phyloP scores from a whole-genome alignment of 345 rosid genomes.

The Lagerstroemia speciosa region DNA sequence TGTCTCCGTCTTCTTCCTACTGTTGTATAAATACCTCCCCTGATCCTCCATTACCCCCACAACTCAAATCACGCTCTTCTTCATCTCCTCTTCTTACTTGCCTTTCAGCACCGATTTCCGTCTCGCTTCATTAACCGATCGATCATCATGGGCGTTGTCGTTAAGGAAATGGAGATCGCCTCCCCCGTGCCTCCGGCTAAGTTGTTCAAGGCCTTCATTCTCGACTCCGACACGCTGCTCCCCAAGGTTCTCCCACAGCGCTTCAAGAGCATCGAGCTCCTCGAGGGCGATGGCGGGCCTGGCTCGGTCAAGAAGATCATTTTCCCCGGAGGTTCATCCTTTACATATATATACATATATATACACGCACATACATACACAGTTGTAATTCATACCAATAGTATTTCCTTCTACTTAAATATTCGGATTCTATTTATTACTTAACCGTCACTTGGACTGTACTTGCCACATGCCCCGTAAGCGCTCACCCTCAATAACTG shows the following conservation, averaged over 20 bases:
- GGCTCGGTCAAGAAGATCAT: background rate
- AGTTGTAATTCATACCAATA: too few species aligned
- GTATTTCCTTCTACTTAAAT: too few species aligned
- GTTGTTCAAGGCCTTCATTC: constrained; percentile 16
- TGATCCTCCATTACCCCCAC: background rate
- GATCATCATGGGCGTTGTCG: background rate
- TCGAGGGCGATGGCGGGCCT: background rate
- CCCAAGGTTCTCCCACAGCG: constrained; percentile 15
- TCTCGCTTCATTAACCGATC: background rate
- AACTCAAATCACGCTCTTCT: too few species aligned
- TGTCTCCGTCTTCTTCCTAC: background rate
- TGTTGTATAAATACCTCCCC: background rate
- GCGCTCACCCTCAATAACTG: too few species aligned
- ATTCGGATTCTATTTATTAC: too few species aligned
- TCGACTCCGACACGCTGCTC: constrained; percentile 11
- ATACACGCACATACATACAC: too few species aligned
- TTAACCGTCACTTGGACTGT: too few species aligned
- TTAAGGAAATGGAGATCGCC: constrained; percentile 1
- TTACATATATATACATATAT: too few species aligned
- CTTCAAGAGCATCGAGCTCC: background rate
- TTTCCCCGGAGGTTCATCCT: background rate
- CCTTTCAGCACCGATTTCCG: background rate
- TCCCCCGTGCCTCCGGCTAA: constrained; percentile 9
- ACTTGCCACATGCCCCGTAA: too few species aligned
- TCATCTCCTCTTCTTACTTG: background rate